Base-by-base conservation (phyloP, 1,284 basidiomycete genomes). In the Ceraceosorus bombacis region DNA sequence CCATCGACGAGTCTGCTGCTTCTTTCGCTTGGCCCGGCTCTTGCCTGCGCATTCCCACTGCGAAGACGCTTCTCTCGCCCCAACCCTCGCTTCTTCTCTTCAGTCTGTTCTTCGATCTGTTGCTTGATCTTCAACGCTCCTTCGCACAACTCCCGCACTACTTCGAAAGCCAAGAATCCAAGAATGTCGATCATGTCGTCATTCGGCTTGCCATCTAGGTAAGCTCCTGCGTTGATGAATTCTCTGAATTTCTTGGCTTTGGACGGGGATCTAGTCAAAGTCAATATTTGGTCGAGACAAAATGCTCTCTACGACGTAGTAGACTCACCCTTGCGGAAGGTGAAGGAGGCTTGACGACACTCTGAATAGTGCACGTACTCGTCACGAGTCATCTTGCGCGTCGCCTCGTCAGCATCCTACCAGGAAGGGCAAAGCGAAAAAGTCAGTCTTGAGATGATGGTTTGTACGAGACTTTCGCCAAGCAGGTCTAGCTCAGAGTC, bases 321-420 rank as follows among this genome's bases (percentile, higher is more conserved):
- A 40, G 43, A 74, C 80, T 51, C 43, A 89, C 90, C 86, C 85
- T 95, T 95, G 54, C 91, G 86, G 78, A 94, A 96, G 0, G 93
- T 95, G 79, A 97, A 98, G 8, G 90, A 91, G 0, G 94, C 94
- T 78, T 96, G 92, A 57, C 94, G 84, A 80, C 93, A 96, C 74
- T 96, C 92, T 2, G 92, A 92, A 77, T 97, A 98, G 75, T 95
- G 91, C 64, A 93, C 89, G 76, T 97, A 97, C 73, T 97, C 91
- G 74, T 96, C 92, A 65, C 89, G 83, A 0, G 91, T 95, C 94
- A 97, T 97, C 78, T 90, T 85, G 55, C 90, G 84, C 0, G 94
- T 97, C 5, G 90, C 88, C 70, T 95, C 90, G 77, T 97, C 93
- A 4, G 91, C 91, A 85, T 90, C 74, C 49, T 62, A 6, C 6